A percentile compares a stretch with the other conserved stretches of the same genome.
Conservation (phyloP, 352 stramenopile genomes). For the Pythium chondricola region DNA sequence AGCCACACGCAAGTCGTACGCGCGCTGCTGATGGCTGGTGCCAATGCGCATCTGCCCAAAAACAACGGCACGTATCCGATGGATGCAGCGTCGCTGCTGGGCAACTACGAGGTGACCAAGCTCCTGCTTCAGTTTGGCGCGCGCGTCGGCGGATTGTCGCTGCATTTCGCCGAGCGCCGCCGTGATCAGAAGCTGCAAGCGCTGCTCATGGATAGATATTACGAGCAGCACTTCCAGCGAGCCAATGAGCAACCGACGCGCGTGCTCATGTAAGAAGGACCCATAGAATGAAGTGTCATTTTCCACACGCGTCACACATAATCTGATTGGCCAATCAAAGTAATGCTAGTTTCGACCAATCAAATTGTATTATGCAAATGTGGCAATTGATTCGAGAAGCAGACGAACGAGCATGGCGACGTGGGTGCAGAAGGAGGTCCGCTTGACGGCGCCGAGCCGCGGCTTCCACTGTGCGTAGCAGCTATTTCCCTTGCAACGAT, state of each 20-base stretch:
- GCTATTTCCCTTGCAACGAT: too few relatives aligned
- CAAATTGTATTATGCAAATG: not conserved
- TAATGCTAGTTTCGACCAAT: not conserved
- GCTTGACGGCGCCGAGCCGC: conserved; percentile 63
- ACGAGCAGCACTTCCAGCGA: conserved; percentile 41
- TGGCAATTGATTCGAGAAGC: too few relatives aligned
- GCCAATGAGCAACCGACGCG: conserved; percentile 2
- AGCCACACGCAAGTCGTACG: conserved; percentile 47
- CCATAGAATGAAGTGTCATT: not conserved
- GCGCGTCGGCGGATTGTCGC: conserved; percentile 45
- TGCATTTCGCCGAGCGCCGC: conserved; percentile 74
- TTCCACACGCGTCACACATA: not conserved
- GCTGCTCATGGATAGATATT: conserved; percentile 61
- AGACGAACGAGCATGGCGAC: conserved; percentile 29
- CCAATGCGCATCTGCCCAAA: conserved; percentile 49
- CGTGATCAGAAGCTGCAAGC: conserved; percentile 49
- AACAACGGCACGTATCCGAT: conserved; percentile 69
- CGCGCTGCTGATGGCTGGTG: conserved; percentile 47
- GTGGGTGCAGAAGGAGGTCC: conserved; percentile 87
- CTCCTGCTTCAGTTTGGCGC: conserved; percentile 67
- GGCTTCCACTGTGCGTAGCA: conserved; percentile 66
- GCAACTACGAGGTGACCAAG: conserved; percentile 47
- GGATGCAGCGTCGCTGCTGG: conserved; percentile 60
- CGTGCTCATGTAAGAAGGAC: conserved; percentile 5
- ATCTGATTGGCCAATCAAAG: too few relatives aligned